Evolutionary conservation across 352 stramenopile genomes (phyloP), one percentile per base, ranked within the genome.

Genomic region (Lagenidium giganteum): DNA sequence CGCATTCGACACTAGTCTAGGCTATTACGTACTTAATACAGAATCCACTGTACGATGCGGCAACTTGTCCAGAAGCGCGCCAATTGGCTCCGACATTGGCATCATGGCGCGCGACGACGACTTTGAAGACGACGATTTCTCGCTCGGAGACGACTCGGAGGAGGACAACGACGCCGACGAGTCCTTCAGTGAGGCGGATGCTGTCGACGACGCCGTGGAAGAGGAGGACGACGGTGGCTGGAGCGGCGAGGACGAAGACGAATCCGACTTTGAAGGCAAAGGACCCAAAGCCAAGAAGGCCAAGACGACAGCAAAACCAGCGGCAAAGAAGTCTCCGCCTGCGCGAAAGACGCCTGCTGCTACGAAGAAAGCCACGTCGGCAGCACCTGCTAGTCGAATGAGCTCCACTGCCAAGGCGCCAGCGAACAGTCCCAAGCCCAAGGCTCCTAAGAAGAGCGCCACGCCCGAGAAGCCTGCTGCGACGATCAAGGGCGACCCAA

Each of bases 91-190:
- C n/a, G n/a, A n/a, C n/a, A n/a, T n/a, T n/a, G n/a, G n/a, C n/a
- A n/a, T n/a, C n/a, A n/a, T n/a, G n/a, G n/a, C n/a, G n/a, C n/a
- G n/a, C 36, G 49, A 57, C 39, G 52, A 67, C 37, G 50, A 66
- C 38, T 60, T 63, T 33, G 61, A 71, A 13, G 51, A 77, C 42
- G 64, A 76, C 22, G 69, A 79, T 25, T 85, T 87, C 44, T 87
- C 75, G 37, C 56, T 87, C 16, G 67, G 61, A 35, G 66, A 77
- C 30, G 65, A 69, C 5, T 61, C 64, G 24, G 67, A 73, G 43
- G 54, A 55, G 28, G 53, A 56, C n/a, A 44, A 67, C 3, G 64
- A 68, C 20, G 55, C 58, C 41, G 46, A 72, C 21, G 60, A 84
- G 28, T 34, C 38, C 13, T 73, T 70, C 46, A 42, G 35, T 18